Evolutionary conservation across 371 early-diverging fungal genomes (phyloP), one percentile per base, ranked within the genome.

Genomic region (Mucor velutinosus): DNA sequence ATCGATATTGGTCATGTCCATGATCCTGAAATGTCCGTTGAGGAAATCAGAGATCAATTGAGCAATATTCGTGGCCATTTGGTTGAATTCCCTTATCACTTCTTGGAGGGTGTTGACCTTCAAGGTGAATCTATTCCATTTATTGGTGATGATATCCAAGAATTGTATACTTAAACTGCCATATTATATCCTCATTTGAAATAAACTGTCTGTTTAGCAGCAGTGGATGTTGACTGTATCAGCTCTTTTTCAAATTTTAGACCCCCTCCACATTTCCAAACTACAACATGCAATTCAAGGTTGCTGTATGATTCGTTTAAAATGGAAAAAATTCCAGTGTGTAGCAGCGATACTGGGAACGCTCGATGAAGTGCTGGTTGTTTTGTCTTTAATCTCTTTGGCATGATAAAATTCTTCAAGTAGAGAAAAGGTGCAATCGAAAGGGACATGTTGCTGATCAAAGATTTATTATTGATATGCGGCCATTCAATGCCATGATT

Each of bases 1-100:
- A 60, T 76, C 14, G 77, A 78, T 56, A 75, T 79, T 53, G 84
- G 82, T 37, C 86, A 81, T 64, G 75, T 81, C 17, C 66, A 65
- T 21, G 77, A 83, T 53, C 73, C 76, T 30, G 72, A 79, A 12
- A 77, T 86, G 81, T 66, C 80, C 23, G 80, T 81, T 27, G 76
- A 80, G 11, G 74, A 76, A 30, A 76, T 86, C n/a, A 74, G 84
- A 63, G 77, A 78, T 45, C 70, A 75, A 12, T 73, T 92, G 35
- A 62, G 76, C 53, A 65, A 67, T 12, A 76, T 92, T 45, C 79
- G 81, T 19, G 92, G 92, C 39, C 89, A 92, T 64, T 60, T 90
- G 69, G 94, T 95, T 30, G 87, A 87, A 57, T 92, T 93, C 77
- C 94, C 95, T 41, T 79, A 86, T 30, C 77, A 87, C 58, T 95